Evolutionary conservation across 257 asterid genomes (phyloP).

Genomic region (Solanum raphanifolium): DNA sequence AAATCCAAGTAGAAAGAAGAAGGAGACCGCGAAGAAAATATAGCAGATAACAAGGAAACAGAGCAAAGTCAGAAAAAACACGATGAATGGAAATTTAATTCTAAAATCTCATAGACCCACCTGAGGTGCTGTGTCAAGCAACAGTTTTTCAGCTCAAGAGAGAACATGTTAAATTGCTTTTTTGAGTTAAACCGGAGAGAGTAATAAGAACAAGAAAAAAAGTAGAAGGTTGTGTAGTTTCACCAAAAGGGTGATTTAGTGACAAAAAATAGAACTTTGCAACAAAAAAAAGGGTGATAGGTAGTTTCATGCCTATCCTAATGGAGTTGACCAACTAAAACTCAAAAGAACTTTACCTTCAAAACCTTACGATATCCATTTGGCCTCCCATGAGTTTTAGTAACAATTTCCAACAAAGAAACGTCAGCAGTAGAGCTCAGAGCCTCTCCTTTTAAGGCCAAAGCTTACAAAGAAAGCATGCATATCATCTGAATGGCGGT

Average conservation of each 20-base stretch:
- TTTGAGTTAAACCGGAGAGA: not conserved
- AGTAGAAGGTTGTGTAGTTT: not conserved
- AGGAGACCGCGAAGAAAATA: not conserved
- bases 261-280: not conserved
- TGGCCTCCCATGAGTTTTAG: not conserved
- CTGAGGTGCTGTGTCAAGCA: not conserved
- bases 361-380: not conserved
- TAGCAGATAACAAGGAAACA: not conserved
- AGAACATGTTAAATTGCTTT: not conserved
- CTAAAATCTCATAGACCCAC: not conserved
- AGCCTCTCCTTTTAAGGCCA: not conserved
- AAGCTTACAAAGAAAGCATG: not conserved
- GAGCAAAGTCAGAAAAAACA: not conserved
- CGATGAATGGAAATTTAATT: not conserved
- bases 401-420: not conserved
- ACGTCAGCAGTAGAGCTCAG: not conserved
- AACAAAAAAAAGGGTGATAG: not conserved
- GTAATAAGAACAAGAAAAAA: too few species aligned
- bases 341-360: not conserved
- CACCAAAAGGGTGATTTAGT: not conserved
- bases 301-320: not conserved
- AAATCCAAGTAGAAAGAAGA: not conserved
- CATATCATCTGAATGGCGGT: not conserved
- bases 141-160: not conserved
- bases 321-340: not conserved